These are phyloP conservation scores for Zygoascus hellenicus DNA, from an alignment of 1,139 yeast genomes.

Conservation along the genomic window DNA sequence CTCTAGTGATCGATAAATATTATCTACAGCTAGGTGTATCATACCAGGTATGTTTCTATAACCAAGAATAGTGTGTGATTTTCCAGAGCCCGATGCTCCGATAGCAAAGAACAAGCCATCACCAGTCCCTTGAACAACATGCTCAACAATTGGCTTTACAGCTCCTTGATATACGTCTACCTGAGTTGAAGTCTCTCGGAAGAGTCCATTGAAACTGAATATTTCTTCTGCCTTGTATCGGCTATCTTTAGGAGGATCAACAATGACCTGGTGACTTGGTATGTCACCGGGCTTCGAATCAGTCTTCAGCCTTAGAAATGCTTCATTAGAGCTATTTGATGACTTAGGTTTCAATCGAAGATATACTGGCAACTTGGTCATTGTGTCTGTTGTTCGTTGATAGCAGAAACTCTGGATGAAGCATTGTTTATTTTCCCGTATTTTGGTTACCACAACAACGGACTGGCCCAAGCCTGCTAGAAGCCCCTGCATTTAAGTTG, in stretches of 20 bases:
- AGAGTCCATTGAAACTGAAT: slow-evolving; percentile 35
- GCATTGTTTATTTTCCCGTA: slow-evolving; percentile 8
- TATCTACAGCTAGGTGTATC: slow-evolving; percentile 32
- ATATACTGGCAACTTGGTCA: slow-evolving; percentile 31
- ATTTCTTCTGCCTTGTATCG: slow-evolving; percentile 27
- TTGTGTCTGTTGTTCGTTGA: background rate
- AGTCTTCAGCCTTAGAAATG: slow-evolving; percentile 8
- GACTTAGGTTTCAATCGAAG: slow-evolving; percentile 34
- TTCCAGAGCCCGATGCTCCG: slow-evolving; percentile 51
- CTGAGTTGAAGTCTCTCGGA: slow-evolving; percentile 30
- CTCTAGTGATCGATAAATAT: slow-evolving; percentile 42
- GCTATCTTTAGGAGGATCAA: slow-evolving; percentile 25
- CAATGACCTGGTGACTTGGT: slow-evolving; percentile 13
- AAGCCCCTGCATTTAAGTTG: background rate
- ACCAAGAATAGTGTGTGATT: slow-evolving; percentile 33
- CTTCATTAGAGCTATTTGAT: slow-evolving; percentile 13
- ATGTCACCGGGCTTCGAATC: background rate
- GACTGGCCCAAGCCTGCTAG: background rate
- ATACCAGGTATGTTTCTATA: slow-evolving; percentile 30
- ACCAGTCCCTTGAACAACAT: slow-evolving; percentile 30
- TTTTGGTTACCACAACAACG: slow-evolving; percentile 2
- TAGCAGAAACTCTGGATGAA: background rate
- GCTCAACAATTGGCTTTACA: slow-evolving; percentile 30
- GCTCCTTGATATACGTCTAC: slow-evolving; percentile 31
- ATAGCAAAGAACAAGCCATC: slow-evolving; percentile 43